Conservation (phyloP, 2,329 filamentous ascomycete species). For the Epichloe uncinata region DNA sequence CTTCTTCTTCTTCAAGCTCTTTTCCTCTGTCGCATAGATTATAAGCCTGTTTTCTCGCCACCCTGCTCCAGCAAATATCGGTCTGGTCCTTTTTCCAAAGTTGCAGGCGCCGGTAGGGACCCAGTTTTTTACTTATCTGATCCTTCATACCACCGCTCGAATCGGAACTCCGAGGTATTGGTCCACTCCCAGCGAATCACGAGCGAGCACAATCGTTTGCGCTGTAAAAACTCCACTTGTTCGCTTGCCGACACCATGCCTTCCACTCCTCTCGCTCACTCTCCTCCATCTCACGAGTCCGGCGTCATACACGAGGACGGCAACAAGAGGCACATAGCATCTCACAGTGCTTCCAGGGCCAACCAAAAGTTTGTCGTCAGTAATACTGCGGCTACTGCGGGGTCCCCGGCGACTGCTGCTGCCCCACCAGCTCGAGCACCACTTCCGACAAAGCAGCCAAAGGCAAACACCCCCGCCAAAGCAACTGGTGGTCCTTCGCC, state of each 20-base stretch:
- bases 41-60: not conserved
- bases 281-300: constrained; percentile 6
- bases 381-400: constrained; percentile 9
- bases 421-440: constrained; percentile 11
- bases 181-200: constrained; percentile 5
- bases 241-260: constrained; percentile 12
- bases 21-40: too few species aligned
- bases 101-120: not conserved
- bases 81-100: not conserved
- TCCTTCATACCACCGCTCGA: constrained; percentile 4
- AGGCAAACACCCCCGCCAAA: constrained; percentile 10
- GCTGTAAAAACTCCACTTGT: constrained; percentile 6
- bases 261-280: constrained; percentile 9
- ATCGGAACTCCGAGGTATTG: constrained; percentile 16
- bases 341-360: not conserved
- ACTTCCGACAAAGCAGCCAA: constrained; percentile 12
- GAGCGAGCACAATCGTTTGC: constrained; percentile 1
- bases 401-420: constrained; percentile 7
- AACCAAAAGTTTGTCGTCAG: constrained; percentile 3
- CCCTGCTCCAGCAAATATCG: not conserved
- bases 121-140: constrained; percentile 4
- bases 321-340: constrained; percentile 1
- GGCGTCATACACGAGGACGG: not conserved
- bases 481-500: constrained; percentile 14
- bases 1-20: not conserved